Conservation (phyloP, 2,329 filamentous ascomycete genomes). For the Colletotrichum sp. region DNA sequence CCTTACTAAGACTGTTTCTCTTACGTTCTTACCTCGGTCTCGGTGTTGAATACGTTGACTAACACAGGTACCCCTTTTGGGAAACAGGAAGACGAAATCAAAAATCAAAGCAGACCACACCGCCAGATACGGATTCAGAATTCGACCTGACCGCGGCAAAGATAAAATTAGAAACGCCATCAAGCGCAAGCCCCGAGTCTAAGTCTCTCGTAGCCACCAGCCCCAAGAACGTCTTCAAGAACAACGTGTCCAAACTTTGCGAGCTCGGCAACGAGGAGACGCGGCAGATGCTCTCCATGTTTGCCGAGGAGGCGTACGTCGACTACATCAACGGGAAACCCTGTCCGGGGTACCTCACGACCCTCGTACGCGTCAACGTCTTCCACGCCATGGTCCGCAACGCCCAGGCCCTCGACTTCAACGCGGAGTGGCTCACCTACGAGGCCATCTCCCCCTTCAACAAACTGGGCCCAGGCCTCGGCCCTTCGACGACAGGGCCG, state of each 20-base stretch:
- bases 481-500: neutral
- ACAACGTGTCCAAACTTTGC: neutral
- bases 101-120: neutral
- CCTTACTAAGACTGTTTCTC: neutral
- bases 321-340: neutral
- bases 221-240: neutral
- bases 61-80: neutral
- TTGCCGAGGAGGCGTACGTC: slow-evolving; percentile 4
- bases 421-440: slow-evolving; percentile 16
- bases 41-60: neutral
- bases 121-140: neutral
- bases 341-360: neutral
- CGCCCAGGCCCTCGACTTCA: slow-evolving; percentile 10
- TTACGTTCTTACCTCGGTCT: neutral
- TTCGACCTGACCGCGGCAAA: neutral
- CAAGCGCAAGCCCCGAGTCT: neutral
- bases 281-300: neutral
- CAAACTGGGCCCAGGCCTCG: neutral
- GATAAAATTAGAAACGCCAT: neutral
- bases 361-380: slow-evolving; percentile 21
- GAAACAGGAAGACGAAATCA: neutral
- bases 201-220: neutral
- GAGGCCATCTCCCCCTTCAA: slow-evolving; percentile 26
- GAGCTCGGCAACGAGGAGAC: neutral
- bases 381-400: slow-evolving; percentile 20